These are phyloP conservation scores for Marvania coccoides DNA, from an alignment of 139 green algal genomes.

Conservation along the genomic window DNA sequence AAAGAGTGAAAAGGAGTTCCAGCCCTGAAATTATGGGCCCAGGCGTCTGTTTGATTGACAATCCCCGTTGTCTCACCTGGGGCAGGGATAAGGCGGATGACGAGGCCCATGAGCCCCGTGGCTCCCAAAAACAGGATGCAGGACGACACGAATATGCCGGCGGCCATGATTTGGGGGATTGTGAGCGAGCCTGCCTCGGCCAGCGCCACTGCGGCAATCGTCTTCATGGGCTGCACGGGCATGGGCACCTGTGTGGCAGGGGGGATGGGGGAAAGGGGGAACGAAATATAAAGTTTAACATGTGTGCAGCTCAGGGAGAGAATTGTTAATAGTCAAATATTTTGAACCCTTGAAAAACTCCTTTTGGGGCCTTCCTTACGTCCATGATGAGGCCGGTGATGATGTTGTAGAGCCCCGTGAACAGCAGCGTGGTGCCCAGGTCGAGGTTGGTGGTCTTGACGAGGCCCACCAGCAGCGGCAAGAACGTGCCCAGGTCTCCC, in stretches of 20 bases:
- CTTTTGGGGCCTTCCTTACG: too few species aligned
- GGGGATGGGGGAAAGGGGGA: too few species aligned
- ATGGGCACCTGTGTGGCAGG: too few species aligned
- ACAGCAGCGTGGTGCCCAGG: conserved; percentile 68
- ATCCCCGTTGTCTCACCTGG: too few species aligned
- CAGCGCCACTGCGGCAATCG: conserved; percentile 68
- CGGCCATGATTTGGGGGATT: conserved; percentile 44
- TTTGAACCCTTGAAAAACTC: too few species aligned
- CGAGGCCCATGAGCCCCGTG: conserved; percentile 41
- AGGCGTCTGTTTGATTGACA: too few species aligned
- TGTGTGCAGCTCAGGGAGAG: too few species aligned
- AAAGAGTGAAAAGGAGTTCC: too few species aligned
- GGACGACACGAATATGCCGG: conserved; percentile 52
- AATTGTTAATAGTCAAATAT: too few species aligned
- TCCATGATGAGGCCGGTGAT: conserved; percentile 48
- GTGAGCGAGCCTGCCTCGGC: conserved; percentile 29
- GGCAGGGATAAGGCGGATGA: conserved; percentile 15
- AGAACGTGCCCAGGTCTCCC: conserved; percentile 74
- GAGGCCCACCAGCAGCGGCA: conserved; percentile 59
- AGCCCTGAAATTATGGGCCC: too few species aligned
- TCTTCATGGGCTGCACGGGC: conserved; percentile 79
- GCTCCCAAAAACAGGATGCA: conserved; percentile 49
- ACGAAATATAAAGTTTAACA: too few species aligned
- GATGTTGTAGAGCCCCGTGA: conserved; percentile 72
- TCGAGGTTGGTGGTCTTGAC: conserved; percentile 45